Evolutionary conservation across 2,329 filamentous ascomycete species (phyloP).

Genomic region (Colletotrichum sp.): DNA sequence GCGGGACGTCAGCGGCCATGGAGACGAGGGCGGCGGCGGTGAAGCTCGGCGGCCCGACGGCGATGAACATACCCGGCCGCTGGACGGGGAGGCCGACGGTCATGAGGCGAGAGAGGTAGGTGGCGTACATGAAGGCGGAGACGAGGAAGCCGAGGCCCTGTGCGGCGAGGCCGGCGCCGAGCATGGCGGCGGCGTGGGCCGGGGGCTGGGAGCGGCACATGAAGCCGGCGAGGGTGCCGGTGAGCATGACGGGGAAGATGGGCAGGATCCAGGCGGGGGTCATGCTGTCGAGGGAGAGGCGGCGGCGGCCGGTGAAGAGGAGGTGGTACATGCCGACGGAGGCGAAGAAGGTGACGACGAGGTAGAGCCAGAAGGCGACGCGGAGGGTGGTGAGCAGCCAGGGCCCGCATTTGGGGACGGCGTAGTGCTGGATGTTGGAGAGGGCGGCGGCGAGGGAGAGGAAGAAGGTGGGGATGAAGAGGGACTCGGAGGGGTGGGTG

Average conservation of each 20-base stretch:
- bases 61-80: slow-evolving; percentile 68
- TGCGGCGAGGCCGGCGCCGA: slow-evolving; percentile 62
- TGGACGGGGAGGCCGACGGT: slow-evolving; percentile 59
- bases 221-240: slow-evolving; percentile 62
- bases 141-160: slow-evolving; percentile 67
- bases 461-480: slow-evolving; percentile 69
- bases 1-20: slow-evolving; percentile 9
- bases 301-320: slow-evolving; percentile 54
- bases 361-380: slow-evolving; percentile 68
- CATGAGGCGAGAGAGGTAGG: slow-evolving; percentile 65
- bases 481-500: slow-evolving; percentile 57
- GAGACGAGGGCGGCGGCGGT: slow-evolving; percentile 38
- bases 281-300: slow-evolving; percentile 53
- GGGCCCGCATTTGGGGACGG: slow-evolving; percentile 48
- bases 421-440: slow-evolving; percentile 54
- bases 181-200: slow-evolving; percentile 53
- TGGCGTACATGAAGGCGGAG: slow-evolving; percentile 63
- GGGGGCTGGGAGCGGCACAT: slow-evolving; percentile 55
- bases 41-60: slow-evolving; percentile 62
- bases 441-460: slow-evolving; percentile 66
- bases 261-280: slow-evolving; percentile 68
- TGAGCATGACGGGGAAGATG: slow-evolving; percentile 68
- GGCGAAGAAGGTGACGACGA: slow-evolving; percentile 54
- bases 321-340: slow-evolving; percentile 63
- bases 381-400: slow-evolving; percentile 59